phyloP scores from a whole-genome alignment of 1,284 basidiomycete species.

The Flammula alnicola region DNA sequence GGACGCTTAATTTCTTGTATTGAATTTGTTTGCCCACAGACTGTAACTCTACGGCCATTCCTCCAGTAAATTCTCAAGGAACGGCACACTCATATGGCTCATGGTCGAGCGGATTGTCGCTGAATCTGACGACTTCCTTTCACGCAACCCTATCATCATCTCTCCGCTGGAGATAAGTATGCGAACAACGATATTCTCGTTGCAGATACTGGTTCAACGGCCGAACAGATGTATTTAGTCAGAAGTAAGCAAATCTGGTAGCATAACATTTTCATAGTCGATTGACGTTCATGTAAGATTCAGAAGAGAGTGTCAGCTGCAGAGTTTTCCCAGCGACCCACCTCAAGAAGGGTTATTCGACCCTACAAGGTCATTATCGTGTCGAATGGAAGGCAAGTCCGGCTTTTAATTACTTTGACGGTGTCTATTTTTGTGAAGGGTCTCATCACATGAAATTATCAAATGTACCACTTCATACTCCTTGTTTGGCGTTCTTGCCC shows the following conservation, averaged over 20 bases:
- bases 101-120: slow-evolving; percentile 52
- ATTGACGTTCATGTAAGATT: slow-evolving; percentile 37
- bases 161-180: slow-evolving; percentile 57
- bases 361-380: slow-evolving; percentile 56
- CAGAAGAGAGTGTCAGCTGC: slow-evolving; percentile 53
- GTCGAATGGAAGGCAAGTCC: slow-evolving; percentile 51
- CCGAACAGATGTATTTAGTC: slow-evolving; percentile 52
- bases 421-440: slow-evolving; percentile 8
- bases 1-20: background rate
- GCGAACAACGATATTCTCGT: slow-evolving; percentile 50
- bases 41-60: slow-evolving; percentile 57
- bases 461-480: slow-evolving; percentile 62
- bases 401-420: slow-evolving; percentile 6
- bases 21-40: slow-evolving; percentile 35
- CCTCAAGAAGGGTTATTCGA: slow-evolving; percentile 47
- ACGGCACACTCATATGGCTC: slow-evolving; percentile 54
- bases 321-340: slow-evolving; percentile 17
- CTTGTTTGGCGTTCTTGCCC: slow-evolving; percentile 52
- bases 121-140: slow-evolving; percentile 49
- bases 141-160: slow-evolving; percentile 58
- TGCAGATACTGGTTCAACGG: slow-evolving; percentile 49
- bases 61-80: slow-evolving; percentile 63
- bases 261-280: background rate
- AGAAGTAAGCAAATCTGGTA: slow-evolving; percentile 36
- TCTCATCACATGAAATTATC: slow-evolving; percentile 10